Conservation (phyloP, 176 grass and related monocot species). For the Carex pumila region DNA sequence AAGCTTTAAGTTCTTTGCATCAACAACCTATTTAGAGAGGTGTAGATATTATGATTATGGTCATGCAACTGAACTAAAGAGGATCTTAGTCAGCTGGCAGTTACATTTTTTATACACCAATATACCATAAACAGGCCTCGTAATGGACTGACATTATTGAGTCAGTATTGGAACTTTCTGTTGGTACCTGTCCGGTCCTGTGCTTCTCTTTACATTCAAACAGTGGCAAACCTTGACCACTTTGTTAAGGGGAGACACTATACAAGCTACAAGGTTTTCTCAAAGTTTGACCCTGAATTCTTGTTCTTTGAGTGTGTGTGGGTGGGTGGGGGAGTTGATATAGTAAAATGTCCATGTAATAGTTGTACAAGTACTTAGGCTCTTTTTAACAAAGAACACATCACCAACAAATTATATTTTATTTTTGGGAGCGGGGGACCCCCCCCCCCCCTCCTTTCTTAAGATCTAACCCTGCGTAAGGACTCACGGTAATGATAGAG, state of each 20-base stretch:
- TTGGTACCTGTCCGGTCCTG: not conserved
- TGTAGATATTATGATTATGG: not conserved
- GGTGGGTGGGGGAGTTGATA: not conserved
- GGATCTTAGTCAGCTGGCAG: not conserved
- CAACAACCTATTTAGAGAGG: slow-evolving; percentile 56
- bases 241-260: not conserved
- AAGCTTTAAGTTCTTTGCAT: slow-evolving; percentile 80
- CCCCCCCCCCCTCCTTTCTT: not conserved
- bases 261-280: not conserved
- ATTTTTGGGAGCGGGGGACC: not conserved
- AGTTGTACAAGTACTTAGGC: too few species aligned
- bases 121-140: not conserved
- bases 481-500: slow-evolving; percentile 91
- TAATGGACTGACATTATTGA: not conserved
- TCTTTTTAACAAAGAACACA: not conserved
- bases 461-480: not conserved
- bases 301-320: not conserved
- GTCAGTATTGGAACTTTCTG: not conserved
- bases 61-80: not conserved
- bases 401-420: not conserved
- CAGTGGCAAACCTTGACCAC: not conserved
- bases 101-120: not conserved
- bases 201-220: not conserved
- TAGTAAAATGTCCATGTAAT: not conserved
- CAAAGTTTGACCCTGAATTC: not conserved